Percentiles rank a stretch among this genome's conserved stretches.
Evolutionary conservation across 2,329 filamentous ascomycete genomes (phyloP).

Genomic region (Thermomyces lanuginosus): DNA sequence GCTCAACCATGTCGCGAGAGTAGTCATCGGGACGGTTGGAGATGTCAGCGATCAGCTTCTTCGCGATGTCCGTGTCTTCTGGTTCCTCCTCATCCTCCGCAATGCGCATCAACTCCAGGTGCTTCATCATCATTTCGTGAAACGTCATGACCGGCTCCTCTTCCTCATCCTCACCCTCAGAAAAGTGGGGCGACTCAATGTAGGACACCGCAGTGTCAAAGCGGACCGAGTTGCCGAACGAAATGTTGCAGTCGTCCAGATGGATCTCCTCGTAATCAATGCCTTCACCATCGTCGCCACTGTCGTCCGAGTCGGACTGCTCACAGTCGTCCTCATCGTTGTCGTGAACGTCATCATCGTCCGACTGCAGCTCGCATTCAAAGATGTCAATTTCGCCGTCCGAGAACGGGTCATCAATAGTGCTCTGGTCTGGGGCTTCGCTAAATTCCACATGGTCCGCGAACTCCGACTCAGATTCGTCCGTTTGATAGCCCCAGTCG

Average conservation of each 20-base stretch:
- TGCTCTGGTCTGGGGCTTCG: conserved; percentile 2
- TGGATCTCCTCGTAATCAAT: conserved; percentile 15
- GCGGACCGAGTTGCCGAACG: conserved; percentile 20
- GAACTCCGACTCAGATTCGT: conserved; percentile 16
- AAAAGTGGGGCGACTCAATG: conserved; percentile 14
- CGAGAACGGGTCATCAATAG: conserved; percentile 5
- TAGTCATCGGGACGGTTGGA: conserved; percentile 17
- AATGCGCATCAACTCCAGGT: neutral
- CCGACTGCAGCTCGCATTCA: conserved; percentile 3
- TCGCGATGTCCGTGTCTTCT: conserved; percentile 7
- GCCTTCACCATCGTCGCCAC: conserved; percentile 12
- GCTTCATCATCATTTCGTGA: conserved; percentile 24
- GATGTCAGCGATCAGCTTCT: conserved; percentile 6
- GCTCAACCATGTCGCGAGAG: conserved; percentile 20
- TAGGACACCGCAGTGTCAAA: conserved; percentile 20
- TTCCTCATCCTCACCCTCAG: conserved; percentile 13
- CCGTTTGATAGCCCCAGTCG: conserved; percentile 25
- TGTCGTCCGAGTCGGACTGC: no score
- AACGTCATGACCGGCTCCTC: conserved; percentile 18
- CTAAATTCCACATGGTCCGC: conserved; percentile 7
- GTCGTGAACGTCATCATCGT: conserved; percentile 4
- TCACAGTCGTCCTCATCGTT: conserved; percentile 12
- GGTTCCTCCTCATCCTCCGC: conserved; percentile 1
- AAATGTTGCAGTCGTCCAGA: conserved; percentile 22
- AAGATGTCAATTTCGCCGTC: conserved; percentile 6